These are phyloP conservation scores for Cutaneotrichosporon mucoides DNA, from an alignment of 1,284 basidiomycete species.

Conservation along the genomic window DNA sequence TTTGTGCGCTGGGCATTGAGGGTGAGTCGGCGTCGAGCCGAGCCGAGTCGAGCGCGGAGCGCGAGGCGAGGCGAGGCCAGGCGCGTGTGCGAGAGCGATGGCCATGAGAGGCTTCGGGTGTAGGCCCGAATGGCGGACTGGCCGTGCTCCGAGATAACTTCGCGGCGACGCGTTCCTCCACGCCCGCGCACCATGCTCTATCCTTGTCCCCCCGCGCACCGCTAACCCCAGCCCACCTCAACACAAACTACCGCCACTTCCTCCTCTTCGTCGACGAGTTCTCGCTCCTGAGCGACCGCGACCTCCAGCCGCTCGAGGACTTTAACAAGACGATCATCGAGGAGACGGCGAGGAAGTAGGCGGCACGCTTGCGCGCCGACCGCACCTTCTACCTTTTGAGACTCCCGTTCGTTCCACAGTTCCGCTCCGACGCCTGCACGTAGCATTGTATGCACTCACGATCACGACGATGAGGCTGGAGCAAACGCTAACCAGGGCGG, in stretches of 20 bases:
- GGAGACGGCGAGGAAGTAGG: constrained; percentile 51
- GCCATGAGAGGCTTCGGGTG: too few species aligned
- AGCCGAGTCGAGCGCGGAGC: constrained; percentile 20
- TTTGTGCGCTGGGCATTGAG: constrained; percentile 96
- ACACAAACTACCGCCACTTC: constrained; percentile 98
- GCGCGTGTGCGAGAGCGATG: too few species aligned
- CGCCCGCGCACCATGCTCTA: too few species aligned
- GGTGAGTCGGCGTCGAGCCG: constrained; percentile 54
- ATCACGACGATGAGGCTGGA: neutral
- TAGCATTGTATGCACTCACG: constrained; percentile 7
- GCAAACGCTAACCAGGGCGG: too few species aligned
- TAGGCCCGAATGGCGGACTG: too few species aligned
- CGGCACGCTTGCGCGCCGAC: neutral
- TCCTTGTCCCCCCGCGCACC: too few species aligned
- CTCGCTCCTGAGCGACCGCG: constrained; percentile 93
- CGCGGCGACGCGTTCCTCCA: too few species aligned
- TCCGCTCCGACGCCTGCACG: neutral
- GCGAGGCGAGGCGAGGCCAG: too few species aligned
- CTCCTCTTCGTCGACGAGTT: constrained; percentile 98
- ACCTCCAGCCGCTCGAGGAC: constrained; percentile 91
- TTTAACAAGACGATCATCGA: constrained; percentile 92
- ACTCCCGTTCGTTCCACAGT: neutral
- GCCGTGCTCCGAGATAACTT: too few species aligned
- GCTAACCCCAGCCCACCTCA: constrained; percentile 74
- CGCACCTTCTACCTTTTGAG: neutral